These are phyloP conservation scores for Plasmodiophora brassicae DNA, from an alignment of 208 protist genomes.

Conservation along the genomic window DNA sequence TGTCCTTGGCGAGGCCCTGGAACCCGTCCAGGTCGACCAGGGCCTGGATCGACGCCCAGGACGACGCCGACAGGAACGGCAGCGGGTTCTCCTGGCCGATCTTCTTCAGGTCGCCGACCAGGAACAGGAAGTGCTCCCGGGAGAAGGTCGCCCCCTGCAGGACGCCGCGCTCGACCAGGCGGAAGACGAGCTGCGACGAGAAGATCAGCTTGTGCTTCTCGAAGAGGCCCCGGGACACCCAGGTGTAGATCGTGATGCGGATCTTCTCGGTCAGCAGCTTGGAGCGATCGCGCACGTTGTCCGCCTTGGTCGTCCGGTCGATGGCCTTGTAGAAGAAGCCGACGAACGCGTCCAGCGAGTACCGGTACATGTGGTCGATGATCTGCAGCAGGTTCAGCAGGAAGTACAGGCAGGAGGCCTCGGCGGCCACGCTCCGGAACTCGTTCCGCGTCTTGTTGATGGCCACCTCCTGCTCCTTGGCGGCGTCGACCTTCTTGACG, in stretches of 20 bases:
- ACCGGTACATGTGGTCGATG: conserved; percentile 97
- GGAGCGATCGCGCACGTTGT: conserved; percentile 82
- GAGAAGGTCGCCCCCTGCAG: conserved; percentile 70
- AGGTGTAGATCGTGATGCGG: conserved; percentile 74
- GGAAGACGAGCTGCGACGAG: conserved; percentile 83
- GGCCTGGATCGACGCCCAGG: conserved; percentile 56
- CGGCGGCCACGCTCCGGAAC: conserved; percentile 87
- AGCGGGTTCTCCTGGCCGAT: conserved; percentile 56
- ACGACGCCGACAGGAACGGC: conserved; percentile 58
- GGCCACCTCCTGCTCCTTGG: conserved; percentile 78
- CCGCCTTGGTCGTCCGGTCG: conserved; percentile 70
- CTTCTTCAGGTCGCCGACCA: conserved; percentile 70
- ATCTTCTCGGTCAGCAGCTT: conserved; percentile 82
- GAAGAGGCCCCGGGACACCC: conserved; percentile 93
- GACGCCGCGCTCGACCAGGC: conserved; percentile 68
- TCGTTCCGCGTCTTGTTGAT: conserved; percentile 86
- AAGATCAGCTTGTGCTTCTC: conserved; percentile 98
- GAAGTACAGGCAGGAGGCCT: conserved; percentile 93
- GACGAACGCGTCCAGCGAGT: conserved; percentile 92
- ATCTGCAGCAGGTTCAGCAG: conserved; percentile 83
- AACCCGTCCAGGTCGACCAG: conserved; percentile 62
- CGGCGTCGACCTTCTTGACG: conserved; percentile 79
- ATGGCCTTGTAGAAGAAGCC: conserved; percentile 95
- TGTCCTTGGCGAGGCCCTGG: conserved; percentile 59
- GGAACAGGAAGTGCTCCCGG: conserved; percentile 80